Evolutionary conservation across 805 yeast species (phyloP).

Genomic region (Wickerhamiella brachini): DNA sequence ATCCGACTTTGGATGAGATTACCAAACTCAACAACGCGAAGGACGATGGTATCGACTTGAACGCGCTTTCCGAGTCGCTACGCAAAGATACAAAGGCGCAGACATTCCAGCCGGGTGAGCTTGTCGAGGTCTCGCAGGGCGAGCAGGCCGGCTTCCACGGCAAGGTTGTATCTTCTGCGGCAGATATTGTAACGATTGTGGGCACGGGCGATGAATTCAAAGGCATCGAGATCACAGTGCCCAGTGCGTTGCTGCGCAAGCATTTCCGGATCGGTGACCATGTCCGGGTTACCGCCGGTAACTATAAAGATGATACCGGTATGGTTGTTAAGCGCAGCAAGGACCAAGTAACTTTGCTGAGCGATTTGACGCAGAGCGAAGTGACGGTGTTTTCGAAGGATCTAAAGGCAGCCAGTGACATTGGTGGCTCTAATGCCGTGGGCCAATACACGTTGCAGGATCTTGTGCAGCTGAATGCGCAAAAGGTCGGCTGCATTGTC

Average conservation of each 20-base stretch:
- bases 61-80: constrained; percentile 75
- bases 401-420: constrained; percentile 81
- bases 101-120: constrained; percentile 83
- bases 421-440: constrained; percentile 54
- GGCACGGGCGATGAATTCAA: constrained; percentile 35
- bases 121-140: constrained; percentile 82
- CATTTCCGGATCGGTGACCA: constrained; percentile 87
- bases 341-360: constrained; percentile 77
- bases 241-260: constrained; percentile 69
- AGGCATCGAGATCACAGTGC: constrained; percentile 60
- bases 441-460: constrained; percentile 81
- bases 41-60: constrained; percentile 79
- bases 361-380: constrained; percentile 80
- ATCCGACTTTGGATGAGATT: constrained; percentile 73
- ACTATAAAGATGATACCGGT: constrained; percentile 88
- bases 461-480: constrained; percentile 74
- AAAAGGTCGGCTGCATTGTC: constrained; percentile 76
- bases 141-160: constrained; percentile 89
- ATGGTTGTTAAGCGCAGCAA: constrained; percentile 64
- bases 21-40: constrained; percentile 48
- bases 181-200: constrained; percentile 44
- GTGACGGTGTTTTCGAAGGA: constrained; percentile 87
- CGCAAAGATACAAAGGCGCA: constrained; percentile 45
- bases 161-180: constrained; percentile 52
- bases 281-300: constrained; percentile 83